These are phyloP conservation scores for Nitzschia inconspicua DNA, from an alignment of 108 stramenopile genomes.

Conservation along the genomic window DNA sequence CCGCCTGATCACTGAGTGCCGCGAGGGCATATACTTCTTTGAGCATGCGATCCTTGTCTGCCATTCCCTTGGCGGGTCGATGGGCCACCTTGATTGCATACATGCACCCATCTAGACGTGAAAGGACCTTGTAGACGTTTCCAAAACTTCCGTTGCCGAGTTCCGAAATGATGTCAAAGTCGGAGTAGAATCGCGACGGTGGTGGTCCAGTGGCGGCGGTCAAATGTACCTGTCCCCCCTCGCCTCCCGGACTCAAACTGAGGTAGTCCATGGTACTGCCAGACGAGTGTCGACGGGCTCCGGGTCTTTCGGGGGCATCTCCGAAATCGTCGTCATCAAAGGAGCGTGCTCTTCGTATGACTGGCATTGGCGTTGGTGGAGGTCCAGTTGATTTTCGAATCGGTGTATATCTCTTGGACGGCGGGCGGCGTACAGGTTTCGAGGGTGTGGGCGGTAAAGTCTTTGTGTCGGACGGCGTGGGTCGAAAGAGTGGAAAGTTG, in stretches of 20 bases:
- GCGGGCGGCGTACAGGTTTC: constrained; percentile 21
- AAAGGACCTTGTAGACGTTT: constrained; percentile 71
- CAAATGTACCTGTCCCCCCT: not conserved
- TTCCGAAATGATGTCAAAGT: constrained; percentile 75
- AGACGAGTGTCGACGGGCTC: not conserved
- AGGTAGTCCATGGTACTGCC: not conserved
- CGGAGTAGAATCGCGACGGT: constrained; percentile 54
- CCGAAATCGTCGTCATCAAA: not conserved
- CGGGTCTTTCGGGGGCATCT: not conserved
- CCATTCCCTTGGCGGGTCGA: constrained; percentile 54
- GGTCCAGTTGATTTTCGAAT: constrained; percentile 11
- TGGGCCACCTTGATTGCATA: constrained; percentile 86
- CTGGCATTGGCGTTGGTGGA: constrained; percentile 34
- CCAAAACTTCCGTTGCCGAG: constrained; percentile 83
- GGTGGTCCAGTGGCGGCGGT: not conserved
- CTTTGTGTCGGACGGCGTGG: constrained; percentile 8
- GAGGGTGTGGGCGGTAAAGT: constrained; percentile 25
- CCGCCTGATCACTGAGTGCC: constrained; percentile 73
- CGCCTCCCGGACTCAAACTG: not conserved
- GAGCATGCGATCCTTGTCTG: constrained; percentile 78
- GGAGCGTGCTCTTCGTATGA: not conserved
- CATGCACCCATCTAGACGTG: constrained; percentile 70
- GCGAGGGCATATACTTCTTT: constrained; percentile 84
- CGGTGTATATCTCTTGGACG: constrained; percentile 19
- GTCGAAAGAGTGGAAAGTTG: constrained; percentile 26